phyloP scores from a whole-genome alignment of 1,284 basidiomycete species.

The Boletellus deceptivus region DNA sequence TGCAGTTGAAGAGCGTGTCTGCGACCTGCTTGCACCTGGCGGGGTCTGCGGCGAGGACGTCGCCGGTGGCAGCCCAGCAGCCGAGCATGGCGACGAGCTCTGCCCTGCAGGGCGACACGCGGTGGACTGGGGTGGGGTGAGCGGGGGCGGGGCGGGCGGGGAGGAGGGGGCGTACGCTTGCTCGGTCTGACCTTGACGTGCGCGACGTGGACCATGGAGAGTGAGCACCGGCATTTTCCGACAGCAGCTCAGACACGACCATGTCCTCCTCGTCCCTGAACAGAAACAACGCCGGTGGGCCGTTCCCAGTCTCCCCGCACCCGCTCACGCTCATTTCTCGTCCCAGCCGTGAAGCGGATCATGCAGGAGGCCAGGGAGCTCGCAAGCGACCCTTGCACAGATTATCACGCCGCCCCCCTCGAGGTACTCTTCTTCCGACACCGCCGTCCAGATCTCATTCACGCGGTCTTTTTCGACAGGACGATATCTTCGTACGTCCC shows the following conservation, averaged over 20 bases:
- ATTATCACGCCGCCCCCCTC: slow-evolving; percentile 83
- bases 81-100: slow-evolving; percentile 83
- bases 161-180: slow-evolving; percentile 52
- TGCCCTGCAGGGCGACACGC: slow-evolving; percentile 35
- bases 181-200: slow-evolving; percentile 79
- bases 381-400: slow-evolving; percentile 74
- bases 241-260: background rate
- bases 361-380: slow-evolving; percentile 95
- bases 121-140: slow-evolving; percentile 13
- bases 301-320: background rate
- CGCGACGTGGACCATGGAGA: slow-evolving; percentile 58
- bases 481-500: slow-evolving; percentile 73
- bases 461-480: slow-evolving; percentile 40
- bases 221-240: background rate
- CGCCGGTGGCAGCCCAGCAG: slow-evolving; percentile 86
- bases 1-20: slow-evolving; percentile 75
- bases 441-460: slow-evolving; percentile 6
- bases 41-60: slow-evolving; percentile 58
- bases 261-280: slow-evolving; percentile 51
- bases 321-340: background rate
- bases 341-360: slow-evolving; percentile 84
- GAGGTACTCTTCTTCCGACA: slow-evolving; percentile 53
- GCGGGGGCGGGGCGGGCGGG: background rate
- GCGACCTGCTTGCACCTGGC: slow-evolving; percentile 63
- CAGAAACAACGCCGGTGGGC: slow-evolving; percentile 81